Conservation (phyloP, 768 basidiomycete genomes). For the Piloderma croceum region DNA sequence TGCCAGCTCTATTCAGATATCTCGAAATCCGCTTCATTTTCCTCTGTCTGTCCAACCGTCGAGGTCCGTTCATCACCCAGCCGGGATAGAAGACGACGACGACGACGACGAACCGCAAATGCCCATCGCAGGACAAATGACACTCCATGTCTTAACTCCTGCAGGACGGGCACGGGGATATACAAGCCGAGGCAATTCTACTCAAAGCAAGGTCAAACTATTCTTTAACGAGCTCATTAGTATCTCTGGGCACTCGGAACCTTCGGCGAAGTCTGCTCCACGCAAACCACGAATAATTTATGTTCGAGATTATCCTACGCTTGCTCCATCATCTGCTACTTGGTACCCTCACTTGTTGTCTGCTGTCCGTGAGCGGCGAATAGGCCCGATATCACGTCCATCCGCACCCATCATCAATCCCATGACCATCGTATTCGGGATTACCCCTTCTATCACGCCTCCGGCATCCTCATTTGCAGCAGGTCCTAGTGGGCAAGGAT, state of each 20-base stretch:
- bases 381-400: conserved; percentile 54
- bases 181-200: conserved; percentile 35
- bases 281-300: conserved; percentile 71
- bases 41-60: conserved; percentile 24
- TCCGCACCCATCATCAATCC: conserved; percentile 61
- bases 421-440: conserved; percentile 83
- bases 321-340: conserved; percentile 61
- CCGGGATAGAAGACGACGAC: conserved; percentile 41
- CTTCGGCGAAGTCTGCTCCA: conserved; percentile 22
- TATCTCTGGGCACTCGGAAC: conserved; percentile 29
- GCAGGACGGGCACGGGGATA: conserved; percentile 31
- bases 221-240: conserved; percentile 81
- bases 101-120: conserved; percentile 36
- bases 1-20: conserved; percentile 60
- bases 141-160: conserved; percentile 40
- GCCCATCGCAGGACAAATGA: conserved; percentile 38
- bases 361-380: conserved; percentile 72
- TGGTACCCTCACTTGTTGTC: conserved; percentile 82
- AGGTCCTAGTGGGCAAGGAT: conserved; percentile 22
- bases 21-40: conserved; percentile 75
- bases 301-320: conserved; percentile 73
- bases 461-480: conserved; percentile 28
- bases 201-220: conserved; percentile 53
- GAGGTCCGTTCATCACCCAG: conserved; percentile 12
- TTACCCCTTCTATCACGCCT: conserved; percentile 70